phyloP scores from a whole-genome alignment of 148 eudicot genomes.

The Rhododendron simsii region DNA sequence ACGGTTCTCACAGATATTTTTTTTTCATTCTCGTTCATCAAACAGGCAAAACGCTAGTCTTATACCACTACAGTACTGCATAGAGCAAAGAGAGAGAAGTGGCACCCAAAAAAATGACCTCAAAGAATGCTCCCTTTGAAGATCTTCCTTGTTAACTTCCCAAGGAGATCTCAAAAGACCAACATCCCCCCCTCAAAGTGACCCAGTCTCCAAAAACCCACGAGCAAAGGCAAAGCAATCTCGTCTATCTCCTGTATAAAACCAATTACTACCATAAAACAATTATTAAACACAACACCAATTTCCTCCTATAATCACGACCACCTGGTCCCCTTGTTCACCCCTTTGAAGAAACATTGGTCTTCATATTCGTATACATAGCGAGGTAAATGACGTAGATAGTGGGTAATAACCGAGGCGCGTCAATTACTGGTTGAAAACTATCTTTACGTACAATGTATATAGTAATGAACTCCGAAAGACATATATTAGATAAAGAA shows the following conservation, averaged over 20 bases:
- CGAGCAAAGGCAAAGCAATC: constrained; percentile 38
- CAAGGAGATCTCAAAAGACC: constrained; percentile 82
- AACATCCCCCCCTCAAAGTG: constrained; percentile 68
- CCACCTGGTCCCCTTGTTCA: constrained; percentile 37
- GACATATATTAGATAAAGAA: neutral
- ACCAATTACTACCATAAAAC: neutral
- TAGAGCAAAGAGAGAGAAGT: constrained; percentile 1
- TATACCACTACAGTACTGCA: neutral
- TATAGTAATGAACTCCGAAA: too few species aligned
- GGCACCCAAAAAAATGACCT: constrained; percentile 10
- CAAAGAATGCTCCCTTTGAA: constrained; percentile 5
- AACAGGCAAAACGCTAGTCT: too few species aligned
- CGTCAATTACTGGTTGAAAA: neutral
- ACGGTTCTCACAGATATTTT: too few species aligned
- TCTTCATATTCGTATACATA: neutral
- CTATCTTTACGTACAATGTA: too few species aligned
- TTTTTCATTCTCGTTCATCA: too few species aligned
- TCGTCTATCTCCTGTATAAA: constrained; percentile 1
- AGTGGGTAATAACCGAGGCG: neutral
- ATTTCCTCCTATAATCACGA: constrained; percentile 30
- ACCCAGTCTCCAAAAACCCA: constrained; percentile 96
- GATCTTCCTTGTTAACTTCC: constrained; percentile 39
- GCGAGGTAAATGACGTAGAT: neutral
- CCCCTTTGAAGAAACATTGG: constrained; percentile 20
- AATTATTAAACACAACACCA: constrained; percentile 19